A percentile compares a stretch with the other conserved stretches of the same genome.
phyloP scores from a whole-genome alignment of 495 filamentous ascomycete species.

The Trichoderma erinaceum region DNA sequence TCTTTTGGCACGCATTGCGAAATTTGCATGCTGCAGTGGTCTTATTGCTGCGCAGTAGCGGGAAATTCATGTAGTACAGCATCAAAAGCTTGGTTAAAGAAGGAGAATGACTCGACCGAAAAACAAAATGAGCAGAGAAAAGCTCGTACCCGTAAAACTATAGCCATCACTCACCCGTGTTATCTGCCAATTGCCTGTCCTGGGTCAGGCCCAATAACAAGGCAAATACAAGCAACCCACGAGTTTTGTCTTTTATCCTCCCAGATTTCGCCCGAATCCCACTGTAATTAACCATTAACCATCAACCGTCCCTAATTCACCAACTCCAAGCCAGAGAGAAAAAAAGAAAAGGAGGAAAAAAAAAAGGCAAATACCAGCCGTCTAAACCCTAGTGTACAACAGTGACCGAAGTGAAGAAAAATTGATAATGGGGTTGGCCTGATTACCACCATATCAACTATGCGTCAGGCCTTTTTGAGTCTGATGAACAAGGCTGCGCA shows the following conservation, averaged over 20 bases:
- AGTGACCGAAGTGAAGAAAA: neutral
- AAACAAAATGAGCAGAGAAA: neutral
- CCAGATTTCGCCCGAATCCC: neutral
- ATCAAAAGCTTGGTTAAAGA: constrained; percentile 4
- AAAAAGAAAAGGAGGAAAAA: neutral
- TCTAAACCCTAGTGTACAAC: constrained; percentile 4
- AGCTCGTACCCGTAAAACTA: neutral
- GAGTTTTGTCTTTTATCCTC: neutral
- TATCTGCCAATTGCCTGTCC: neutral
- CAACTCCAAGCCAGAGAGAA: neutral
- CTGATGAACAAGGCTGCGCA: constrained; percentile 1
- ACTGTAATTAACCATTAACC: neutral
- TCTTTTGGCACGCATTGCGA: neutral
- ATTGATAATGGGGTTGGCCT: neutral
- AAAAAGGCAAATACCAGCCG: neutral
- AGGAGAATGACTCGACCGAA: constrained; percentile 2
- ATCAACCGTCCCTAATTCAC: neutral
- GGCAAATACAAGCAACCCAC: neutral
- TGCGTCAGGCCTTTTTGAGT: neutral
- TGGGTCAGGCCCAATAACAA: neutral
- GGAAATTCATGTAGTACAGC: neutral
- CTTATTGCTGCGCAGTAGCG: neutral
- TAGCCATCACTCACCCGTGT: neutral
- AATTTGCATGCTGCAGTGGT: constrained; percentile 4
- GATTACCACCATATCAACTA: neutral